Evolutionary conservation across 2,329 filamentous ascomycete species (phyloP), one percentile per base, ranked within the genome.

Genomic region (Aspergillus thermomutatus): DNA sequence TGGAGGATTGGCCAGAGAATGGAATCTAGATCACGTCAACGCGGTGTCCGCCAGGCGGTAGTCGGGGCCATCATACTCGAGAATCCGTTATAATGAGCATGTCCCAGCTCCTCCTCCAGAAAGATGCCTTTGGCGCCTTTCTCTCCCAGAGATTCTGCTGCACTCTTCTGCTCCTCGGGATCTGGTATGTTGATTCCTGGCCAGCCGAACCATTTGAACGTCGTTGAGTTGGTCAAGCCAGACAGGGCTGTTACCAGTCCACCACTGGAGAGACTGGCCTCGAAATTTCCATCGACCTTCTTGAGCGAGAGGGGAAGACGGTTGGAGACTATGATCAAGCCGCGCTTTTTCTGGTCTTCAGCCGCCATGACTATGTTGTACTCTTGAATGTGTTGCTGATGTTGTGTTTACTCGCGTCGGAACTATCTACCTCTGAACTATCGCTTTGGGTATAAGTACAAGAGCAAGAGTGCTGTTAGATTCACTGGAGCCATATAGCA

Each of bases 1-100:
- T 97, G 93, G 77, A 97, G 92, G 31, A 96, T 87, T 1, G 93
- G 93, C 93, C 93, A 97, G 56, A 97, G 85, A 72, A 97, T 96
- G 7, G 90, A 92, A 76, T 97, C 91, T 92, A 28, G 9, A 11
- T 5, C 4, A 3, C n/a, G 10, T 54, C 1, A 10, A 17, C 19
- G 5, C 37, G 43, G 58, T 56, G 4, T 37, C 31, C 7, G 31
- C 31, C 14, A 28, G 14, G 19, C 28, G n/a, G n/a, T n/a, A n/a
- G n/a, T n/a, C 14, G 57, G 87, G 69, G n/a, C n/a, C n/a, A n/a
- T n/a, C n/a, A n/a, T 81, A 94, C 91, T 97, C 10, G 91, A 92
- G 75, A 97, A 97, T 31, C 92, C 92, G 68, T 97, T 97, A 79
- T 97, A 97, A 75, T 97, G 93, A 59, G 87, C 85, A 70, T 97